Evolutionary conservation across 306 rosid species (phyloP), one percentile per base, ranked within the genome.

Genomic region (Ormosia semicastrata): DNA sequence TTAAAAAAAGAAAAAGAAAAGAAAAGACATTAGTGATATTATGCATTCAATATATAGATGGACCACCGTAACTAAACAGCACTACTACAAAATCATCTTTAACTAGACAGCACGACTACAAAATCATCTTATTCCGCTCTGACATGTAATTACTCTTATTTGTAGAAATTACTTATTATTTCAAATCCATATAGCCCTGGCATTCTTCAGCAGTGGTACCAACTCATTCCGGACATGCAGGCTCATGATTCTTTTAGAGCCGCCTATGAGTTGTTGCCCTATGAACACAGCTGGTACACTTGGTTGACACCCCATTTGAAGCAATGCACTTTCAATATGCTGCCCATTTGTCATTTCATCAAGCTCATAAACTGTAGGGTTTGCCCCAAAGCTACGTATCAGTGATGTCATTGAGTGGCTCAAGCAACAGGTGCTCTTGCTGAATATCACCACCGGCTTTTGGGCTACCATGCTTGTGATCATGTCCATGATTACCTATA

Each of bases 381-480:
- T 92, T 3, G 94, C 97, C 0, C 98, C 98, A 43, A 88, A 94
- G 65, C 80, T 78, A 14, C 83, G 69, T 18, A 94, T 86, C 53
- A 94, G 88, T 56, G 94, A 39, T 94, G 88, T 92, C 33, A 88
- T 83, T 7, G 94, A 84, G 75, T 89, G 94, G 71, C 95, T 88
- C 87, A 94, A 83, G 82, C 86, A 86, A 30, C 95, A 90, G 3
- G 77, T 77, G 66, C 77, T 88, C 90, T 90, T 92, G 95, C 96
- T 93, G 90, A 93, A 93, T 83, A 93, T 89, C 88, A 91, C 97
- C 83, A 93, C 88, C 1, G 93, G 89, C 84, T 85, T 93, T 15
- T 87, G 88, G 39, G 78, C 94, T 14, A 89, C 96, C 90, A 89
- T 53, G 63, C 88, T 81, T 36, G 85, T 75, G 43, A 92, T 66